Evolutionary conservation across 83 land plant genomes (phyloP).

Genomic region (Isoetes engelmannii): DNA sequence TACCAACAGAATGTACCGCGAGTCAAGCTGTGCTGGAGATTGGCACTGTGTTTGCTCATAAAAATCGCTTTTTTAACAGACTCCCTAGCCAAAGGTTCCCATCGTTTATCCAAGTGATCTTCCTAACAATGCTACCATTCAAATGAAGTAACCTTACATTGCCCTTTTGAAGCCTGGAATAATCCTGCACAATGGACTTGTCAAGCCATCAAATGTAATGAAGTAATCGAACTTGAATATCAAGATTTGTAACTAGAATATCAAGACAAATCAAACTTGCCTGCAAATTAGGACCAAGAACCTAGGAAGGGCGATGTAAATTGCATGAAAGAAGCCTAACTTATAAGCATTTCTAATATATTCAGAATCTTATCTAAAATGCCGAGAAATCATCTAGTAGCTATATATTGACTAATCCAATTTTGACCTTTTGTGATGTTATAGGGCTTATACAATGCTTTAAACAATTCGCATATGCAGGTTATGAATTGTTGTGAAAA

Average conservation of each 20-base stretch:
- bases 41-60: conserved; percentile 71
- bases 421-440: too few relatives aligned
- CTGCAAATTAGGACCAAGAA: conserved; percentile 48
- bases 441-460: too few relatives aligned
- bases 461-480: too few relatives aligned
- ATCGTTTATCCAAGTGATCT: conserved; percentile 62
- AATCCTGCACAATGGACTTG: conserved; percentile 14
- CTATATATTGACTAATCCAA: too few relatives aligned
- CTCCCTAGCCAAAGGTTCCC: conserved; percentile 71
- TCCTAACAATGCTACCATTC: conserved; percentile 51
- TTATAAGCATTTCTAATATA: too few relatives aligned
- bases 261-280: conserved; percentile 11
- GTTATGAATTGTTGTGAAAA: too few relatives aligned
- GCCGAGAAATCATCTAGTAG: too few relatives aligned
- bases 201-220: not conserved
- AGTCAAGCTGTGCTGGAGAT: conserved; percentile 72
- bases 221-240: not conserved
- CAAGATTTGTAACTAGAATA: too few relatives aligned
- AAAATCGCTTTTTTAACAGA: conserved; percentile 61
- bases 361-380: too few relatives aligned
- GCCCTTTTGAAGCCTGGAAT: conserved; percentile 37
- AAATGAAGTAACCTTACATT: conserved; percentile 49
- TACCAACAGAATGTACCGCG: conserved; percentile 85
- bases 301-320: conserved; percentile 51
- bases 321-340: too few relatives aligned